Evolutionary conservation across 73 alveolate genomes (phyloP).

Genomic region (Paramecium biaurelia): DNA sequence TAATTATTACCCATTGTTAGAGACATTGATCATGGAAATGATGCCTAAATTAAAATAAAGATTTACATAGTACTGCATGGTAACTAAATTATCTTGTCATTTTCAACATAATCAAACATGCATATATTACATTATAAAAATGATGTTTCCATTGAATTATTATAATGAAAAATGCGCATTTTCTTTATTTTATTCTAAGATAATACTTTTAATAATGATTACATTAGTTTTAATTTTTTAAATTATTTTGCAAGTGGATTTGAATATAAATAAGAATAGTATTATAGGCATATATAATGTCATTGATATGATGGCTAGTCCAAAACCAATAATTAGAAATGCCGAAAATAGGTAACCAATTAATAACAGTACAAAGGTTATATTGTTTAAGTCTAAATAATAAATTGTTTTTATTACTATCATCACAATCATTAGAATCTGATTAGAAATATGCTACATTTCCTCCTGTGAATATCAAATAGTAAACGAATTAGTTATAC

Average conservation of each 20-base stretch:
- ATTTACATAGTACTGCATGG: background rate
- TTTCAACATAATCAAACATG: background rate
- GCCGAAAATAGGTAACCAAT: slow-evolving; percentile 7
- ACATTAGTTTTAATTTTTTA: background rate
- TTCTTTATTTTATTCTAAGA: background rate
- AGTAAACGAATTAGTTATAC: background rate
- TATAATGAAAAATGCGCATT: background rate
- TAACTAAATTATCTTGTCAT: background rate
- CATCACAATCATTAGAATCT: slow-evolving; percentile 10
- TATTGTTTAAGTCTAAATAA: background rate
- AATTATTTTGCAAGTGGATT: background rate
- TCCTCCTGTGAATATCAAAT: background rate
- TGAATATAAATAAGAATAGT: background rate
- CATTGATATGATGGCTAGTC: background rate
- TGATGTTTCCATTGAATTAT: background rate
- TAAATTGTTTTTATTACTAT: background rate
- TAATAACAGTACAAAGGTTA: background rate
- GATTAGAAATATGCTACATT: slow-evolving; percentile 12
- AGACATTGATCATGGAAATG: background rate
- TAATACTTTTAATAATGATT: background rate
- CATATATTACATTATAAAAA: background rate
- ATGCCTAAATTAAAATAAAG: background rate
- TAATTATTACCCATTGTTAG: background rate
- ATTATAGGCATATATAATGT: background rate
- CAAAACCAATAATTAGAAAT: background rate